Evolutionary conservation across 1,284 basidiomycete species (phyloP), one percentile per base, ranked within the genome.

Genomic region (Ceratobasidium sp.): DNA sequence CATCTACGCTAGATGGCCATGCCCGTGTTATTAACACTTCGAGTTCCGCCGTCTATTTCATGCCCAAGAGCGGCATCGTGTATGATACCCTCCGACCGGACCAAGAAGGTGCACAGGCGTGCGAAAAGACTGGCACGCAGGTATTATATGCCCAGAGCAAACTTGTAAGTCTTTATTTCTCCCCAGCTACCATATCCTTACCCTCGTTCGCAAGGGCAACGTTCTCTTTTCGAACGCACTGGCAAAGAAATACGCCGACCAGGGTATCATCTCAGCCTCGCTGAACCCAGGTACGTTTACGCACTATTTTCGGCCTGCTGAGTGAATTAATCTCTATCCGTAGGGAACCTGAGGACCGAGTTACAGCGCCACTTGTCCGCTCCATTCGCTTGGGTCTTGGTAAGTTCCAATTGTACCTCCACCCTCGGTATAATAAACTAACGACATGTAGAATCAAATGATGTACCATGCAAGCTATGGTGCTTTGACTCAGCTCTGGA

Each of bases 91-190:
- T 82, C 60, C 76, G 74, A 52, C 78, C 78, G 68, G 74, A 75
- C 2, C 75, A 77, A 0, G 74, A 73, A 20, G 73, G 82, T n/a
- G 15, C 10, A 17, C 34, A 12, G 10, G 50, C 50, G 17, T 45
- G 50, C 15, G 76, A 70, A 54, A 78, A 79, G 68, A 40, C 75
- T 3, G 70, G 71, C 3, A 68, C 74, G 3, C 73, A 72, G 68
- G 52, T 70, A 0, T 78, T 84, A 49, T 87, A 87, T 72, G 73
- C 73, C 7, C 82, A 86, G 73, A 82, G 81, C 71, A 88, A 88
- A 79, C 80, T 78, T 72, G 86, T 76, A 29, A 62, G 72, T 40
- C 10, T n/a, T n/a, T 15, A 0, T 55, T 68, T 42, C 2, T 31
- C 13, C 12, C 31, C 7, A 47, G 45, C n/a, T 45, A 32, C 29